Evolutionary conservation across 176 grass and related monocot species (phyloP).

Genomic region (Ensete glaucum): DNA sequence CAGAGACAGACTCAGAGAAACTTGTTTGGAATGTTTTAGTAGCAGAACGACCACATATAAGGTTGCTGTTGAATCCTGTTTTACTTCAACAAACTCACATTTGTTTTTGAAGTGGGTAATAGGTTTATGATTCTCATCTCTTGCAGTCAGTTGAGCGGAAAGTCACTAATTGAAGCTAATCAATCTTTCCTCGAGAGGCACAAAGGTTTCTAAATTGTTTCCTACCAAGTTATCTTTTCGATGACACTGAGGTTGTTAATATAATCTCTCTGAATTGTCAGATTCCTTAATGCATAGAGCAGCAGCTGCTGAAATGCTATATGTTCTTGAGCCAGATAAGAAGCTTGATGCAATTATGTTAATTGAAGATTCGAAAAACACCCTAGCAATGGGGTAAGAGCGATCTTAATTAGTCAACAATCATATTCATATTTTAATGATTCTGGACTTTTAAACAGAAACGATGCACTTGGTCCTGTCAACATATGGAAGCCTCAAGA

Average conservation of each 20-base stretch:
- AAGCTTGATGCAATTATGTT: slow-evolving; percentile 71
- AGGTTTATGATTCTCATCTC: slow-evolving; percentile 9
- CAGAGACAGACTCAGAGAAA: slow-evolving; percentile 75
- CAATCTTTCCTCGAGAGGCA: slow-evolving; percentile 70
- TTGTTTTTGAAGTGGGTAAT: background rate
- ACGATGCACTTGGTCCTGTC: slow-evolving; percentile 38
- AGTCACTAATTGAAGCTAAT: slow-evolving; percentile 79
- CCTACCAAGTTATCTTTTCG: background rate
- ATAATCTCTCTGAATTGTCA: slow-evolving; percentile 21
- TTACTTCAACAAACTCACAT: slow-evolving; percentile 6
- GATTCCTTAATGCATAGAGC: slow-evolving; percentile 76
- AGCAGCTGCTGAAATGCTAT: slow-evolving; percentile 90
- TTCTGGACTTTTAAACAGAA: slow-evolving; percentile 32
- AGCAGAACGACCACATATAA: slow-evolving; percentile 70
- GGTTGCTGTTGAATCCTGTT: slow-evolving; percentile 33
- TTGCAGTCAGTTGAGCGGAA: slow-evolving; percentile 72
- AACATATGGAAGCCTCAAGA: slow-evolving; percentile 71
- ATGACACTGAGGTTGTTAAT: background rate
- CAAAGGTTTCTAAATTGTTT: slow-evolving; percentile 39
- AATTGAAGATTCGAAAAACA: slow-evolving; percentile 93
- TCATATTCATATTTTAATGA: slow-evolving; percentile 1
- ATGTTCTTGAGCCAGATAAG: slow-evolving; percentile 69
- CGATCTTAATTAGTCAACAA: slow-evolving; percentile 9
- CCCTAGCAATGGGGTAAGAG: slow-evolving; percentile 49
- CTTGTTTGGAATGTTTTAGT: slow-evolving; percentile 84